phyloP scores from a whole-genome alignment of 345 rosid genomes.

The Dimocarpus longan region DNA sequence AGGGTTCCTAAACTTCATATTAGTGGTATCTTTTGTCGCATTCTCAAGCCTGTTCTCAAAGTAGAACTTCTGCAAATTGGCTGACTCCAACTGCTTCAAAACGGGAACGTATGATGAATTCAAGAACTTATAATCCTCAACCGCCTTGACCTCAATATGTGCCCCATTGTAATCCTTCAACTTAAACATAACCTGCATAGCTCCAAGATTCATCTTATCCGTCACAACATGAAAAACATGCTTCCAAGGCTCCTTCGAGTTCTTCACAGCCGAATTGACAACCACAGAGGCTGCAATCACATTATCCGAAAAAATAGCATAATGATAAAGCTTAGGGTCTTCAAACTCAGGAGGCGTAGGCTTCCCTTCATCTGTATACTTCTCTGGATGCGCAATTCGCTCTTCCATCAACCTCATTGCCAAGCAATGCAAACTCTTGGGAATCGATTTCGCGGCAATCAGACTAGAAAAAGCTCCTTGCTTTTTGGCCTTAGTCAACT shows the following conservation, averaged over 20 bases:
- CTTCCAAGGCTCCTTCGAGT: slow-evolving; percentile 87
- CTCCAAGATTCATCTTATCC: slow-evolving; percentile 98
- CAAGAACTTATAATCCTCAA: slow-evolving; percentile 92
- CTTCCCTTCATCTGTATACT: slow-evolving; percentile 81
- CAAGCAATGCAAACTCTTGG: slow-evolving; percentile 91
- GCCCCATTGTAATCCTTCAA: slow-evolving; percentile 91
- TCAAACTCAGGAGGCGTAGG: slow-evolving; percentile 60
- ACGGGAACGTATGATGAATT: slow-evolving; percentile 96
- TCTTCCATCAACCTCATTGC: slow-evolving; percentile 98
- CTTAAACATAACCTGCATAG: slow-evolving; percentile 98
- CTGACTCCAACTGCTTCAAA: slow-evolving; percentile 81
- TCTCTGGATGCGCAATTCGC: slow-evolving; percentile 83
- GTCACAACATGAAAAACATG: slow-evolving; percentile 98
- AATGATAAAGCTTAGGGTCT: slow-evolving; percentile 86
- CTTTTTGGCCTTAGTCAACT: slow-evolving; percentile 85
- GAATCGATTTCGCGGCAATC: slow-evolving; percentile 94
- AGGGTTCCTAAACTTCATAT: slow-evolving; percentile 98
- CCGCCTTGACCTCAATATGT: slow-evolving; percentile 94
- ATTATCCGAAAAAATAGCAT: slow-evolving; percentile 91
- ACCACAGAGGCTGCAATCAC: slow-evolving; percentile 94
- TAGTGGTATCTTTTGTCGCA: slow-evolving; percentile 86
- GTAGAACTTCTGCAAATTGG: slow-evolving; percentile 88
- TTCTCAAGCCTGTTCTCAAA: slow-evolving; percentile 95
- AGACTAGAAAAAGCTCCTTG: slow-evolving; percentile 95
- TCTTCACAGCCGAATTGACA: slow-evolving; percentile 96